phyloP scores from a whole-genome alignment of 495 filamentous ascomycete genomes.

The Hypoxylon lenormandii region DNA sequence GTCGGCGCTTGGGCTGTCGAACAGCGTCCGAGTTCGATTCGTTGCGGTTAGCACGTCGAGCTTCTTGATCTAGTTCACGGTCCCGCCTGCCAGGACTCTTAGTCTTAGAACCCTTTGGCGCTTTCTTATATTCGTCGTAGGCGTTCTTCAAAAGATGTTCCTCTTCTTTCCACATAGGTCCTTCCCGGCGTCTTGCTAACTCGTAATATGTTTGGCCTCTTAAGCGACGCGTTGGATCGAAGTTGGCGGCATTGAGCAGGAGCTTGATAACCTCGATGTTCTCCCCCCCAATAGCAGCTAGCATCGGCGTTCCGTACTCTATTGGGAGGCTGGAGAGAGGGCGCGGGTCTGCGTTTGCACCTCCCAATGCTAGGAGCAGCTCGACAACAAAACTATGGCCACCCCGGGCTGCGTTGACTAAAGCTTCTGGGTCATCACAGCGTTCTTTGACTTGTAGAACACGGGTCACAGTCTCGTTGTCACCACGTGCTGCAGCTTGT shows the following conservation, averaged over 20 bases:
- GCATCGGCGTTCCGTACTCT: slow-evolving; percentile 86
- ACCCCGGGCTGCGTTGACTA: slow-evolving; percentile 90
- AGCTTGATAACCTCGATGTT: slow-evolving; percentile 84
- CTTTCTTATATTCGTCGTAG: slow-evolving; percentile 72
- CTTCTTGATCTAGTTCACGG: slow-evolving; percentile 68
- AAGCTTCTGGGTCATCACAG: slow-evolving; percentile 79
- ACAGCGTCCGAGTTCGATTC: slow-evolving; percentile 58
- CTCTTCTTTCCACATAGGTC: slow-evolving; percentile 91
- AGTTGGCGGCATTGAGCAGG: slow-evolving; percentile 78
- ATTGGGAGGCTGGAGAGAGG: slow-evolving; percentile 63
- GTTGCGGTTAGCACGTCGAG: slow-evolving; percentile 61
- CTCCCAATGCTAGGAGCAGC: slow-evolving; percentile 83
- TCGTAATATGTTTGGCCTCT: slow-evolving; percentile 84
- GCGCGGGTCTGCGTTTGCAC: slow-evolving; percentile 81
- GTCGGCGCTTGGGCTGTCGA: slow-evolving; percentile 60
- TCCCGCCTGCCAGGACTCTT: slow-evolving; percentile 65
- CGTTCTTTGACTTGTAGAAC: slow-evolving; percentile 80
- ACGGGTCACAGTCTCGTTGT: slow-evolving; percentile 79
- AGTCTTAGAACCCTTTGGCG: slow-evolving; percentile 59
- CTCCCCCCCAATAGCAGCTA: slow-evolving; percentile 91
- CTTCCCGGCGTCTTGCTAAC: slow-evolving; percentile 80
- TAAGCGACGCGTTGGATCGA: slow-evolving; percentile 79
- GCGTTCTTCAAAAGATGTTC: slow-evolving; percentile 81
- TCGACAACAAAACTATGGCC: slow-evolving; percentile 89
- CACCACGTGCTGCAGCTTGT: slow-evolving; percentile 83